phyloP scores from a whole-genome alignment of 768 basidiomycete species.

The Collybia mongolica region DNA sequence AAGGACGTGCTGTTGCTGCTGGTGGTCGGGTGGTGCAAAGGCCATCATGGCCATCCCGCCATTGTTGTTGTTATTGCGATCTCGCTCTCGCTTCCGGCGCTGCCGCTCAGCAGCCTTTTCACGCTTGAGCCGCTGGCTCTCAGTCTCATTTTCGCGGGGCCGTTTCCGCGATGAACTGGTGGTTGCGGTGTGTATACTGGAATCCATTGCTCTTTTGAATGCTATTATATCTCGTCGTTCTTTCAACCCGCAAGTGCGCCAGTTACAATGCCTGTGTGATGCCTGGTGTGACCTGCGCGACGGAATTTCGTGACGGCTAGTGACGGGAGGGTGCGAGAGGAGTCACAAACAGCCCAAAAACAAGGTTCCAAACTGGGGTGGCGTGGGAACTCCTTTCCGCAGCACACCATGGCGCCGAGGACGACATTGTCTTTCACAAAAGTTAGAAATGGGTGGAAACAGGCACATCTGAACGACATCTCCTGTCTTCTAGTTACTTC shows the following conservation, averaged over 20 bases:
- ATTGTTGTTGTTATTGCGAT: slow-evolving; percentile 38
- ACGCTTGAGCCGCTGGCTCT: slow-evolving; percentile 70
- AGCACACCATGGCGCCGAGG: too few species aligned
- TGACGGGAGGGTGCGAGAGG: slow-evolving; percentile 39
- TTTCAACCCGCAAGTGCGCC: neutral
- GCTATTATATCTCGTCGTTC: neutral
- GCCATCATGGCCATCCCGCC: slow-evolving; percentile 39
- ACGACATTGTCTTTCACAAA: too few species aligned
- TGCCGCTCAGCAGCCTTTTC: slow-evolving; percentile 88
- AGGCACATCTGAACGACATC: too few species aligned
- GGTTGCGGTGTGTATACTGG: slow-evolving; percentile 21
- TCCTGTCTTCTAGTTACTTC: too few species aligned
- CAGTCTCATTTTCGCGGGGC: slow-evolving; percentile 70
- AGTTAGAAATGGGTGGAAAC: too few species aligned
- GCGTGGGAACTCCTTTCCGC: slow-evolving; percentile 11
- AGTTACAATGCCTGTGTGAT: slow-evolving; percentile 21
- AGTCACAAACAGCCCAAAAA: slow-evolving; percentile 29
- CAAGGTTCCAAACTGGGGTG: slow-evolving; percentile 6
- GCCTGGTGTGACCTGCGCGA: slow-evolving; percentile 43
- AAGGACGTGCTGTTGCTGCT: slow-evolving; percentile 15
- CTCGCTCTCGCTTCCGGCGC: slow-evolving; percentile 77
- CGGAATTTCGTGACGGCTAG: slow-evolving; percentile 47
- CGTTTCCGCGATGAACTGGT: slow-evolving; percentile 46
- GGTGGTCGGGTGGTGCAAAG: slow-evolving; percentile 31
- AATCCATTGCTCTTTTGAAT: slow-evolving; percentile 10